Evolutionary conservation across 2,329 filamentous ascomycete species (phyloP), one percentile per base, ranked within the genome.

Genomic region (Diaporthe nobilis): DNA sequence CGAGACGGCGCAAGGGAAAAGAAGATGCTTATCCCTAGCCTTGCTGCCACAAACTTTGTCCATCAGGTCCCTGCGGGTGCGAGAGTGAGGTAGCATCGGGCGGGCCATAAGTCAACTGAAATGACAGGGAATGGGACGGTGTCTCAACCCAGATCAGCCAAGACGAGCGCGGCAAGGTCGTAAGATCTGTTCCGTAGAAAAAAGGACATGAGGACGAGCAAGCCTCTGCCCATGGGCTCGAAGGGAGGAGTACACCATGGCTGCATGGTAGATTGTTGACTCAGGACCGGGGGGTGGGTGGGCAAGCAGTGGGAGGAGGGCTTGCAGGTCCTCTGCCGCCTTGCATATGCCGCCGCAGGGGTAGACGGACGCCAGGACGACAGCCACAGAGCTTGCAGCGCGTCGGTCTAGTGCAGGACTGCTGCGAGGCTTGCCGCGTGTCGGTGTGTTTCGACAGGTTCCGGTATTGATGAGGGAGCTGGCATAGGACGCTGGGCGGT

Each of bases 401-500:
- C 65, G 34, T 44, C 71, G 53, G 55, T 34, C 44, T 39, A 31
- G 68, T 77, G 73, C 75, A 73, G 73, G 57, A 57, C 68, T 77
- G 68, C 75, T 77, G 75, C 75, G 73, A 57, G 57, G 55, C 75
- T 68, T 74, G 49, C 57, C 67, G 72, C 61, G 51, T 72, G 49
- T 49, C 42, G 75, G 71, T 60, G 74, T 63, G 58, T 60, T 47
- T 61, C 58, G 72, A 72, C 57, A 28, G n/a, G 39, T 58, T 55
- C 37, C 51, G 65, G 55, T 53, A 22, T 61, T 58, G 37, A 28
- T n/a, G 74, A 60, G 71, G 53, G 53, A 49, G 47, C 47, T 53
- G 39, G 65, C 65, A 75, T 9, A 49, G 57, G 67, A n/a, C 67
- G 39, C 47, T 28, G 22, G 20, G 58, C 47, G 73, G 53, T 61